Evolutionary conservation across 2,329 filamentous ascomycete genomes (phyloP), one percentile per base, ranked within the genome.

Genomic region (Blumeriella jaapii): DNA sequence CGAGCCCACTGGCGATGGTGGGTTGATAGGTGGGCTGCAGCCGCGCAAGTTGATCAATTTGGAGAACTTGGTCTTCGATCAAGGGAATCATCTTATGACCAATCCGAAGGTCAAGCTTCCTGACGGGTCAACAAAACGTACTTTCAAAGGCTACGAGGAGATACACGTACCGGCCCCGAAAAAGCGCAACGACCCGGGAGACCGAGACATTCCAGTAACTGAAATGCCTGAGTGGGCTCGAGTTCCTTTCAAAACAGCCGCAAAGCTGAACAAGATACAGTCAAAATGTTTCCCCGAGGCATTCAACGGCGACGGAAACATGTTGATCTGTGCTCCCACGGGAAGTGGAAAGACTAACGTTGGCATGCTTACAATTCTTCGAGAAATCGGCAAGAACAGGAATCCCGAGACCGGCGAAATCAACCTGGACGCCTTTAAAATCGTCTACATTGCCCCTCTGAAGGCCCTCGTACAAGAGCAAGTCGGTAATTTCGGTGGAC

Each of bases 1-100:
- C 28, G 72, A 81, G 42, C 69, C 69, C 29, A 57, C 64, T 14
- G 59, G 63, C 17, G 81, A 85, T 31, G 78, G 77, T 33, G 71
- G 73, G 34, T 64, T 94, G 13, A 69, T 86, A 19, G 84, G 87
- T 36, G 86, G 85, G 10, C 66, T 98, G 23, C 82, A 91, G 52
- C 91, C 93, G 2, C 78, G 78, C 48, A 84, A 83, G 55, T 64
- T 85, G 28, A 85, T 98, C 57, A 96, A 96, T 55, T 67, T 98
- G 33, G 89, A 98, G 39, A 96, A 96, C 52, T 73, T 98, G 20
- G 73, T 95, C 24, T 98, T 98, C 55, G 91, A 96, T 50, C 89
- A 96, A 60, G 91, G 91, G 34, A 98, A 96, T 53, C 91, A 98
- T 64, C 69, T 98, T 27, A 98, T 96, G 89, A 96, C 91, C n/a